Evolutionary conservation across 2,329 filamentous ascomycete species (phyloP).

Genomic region (Aspergillus felis): DNA sequence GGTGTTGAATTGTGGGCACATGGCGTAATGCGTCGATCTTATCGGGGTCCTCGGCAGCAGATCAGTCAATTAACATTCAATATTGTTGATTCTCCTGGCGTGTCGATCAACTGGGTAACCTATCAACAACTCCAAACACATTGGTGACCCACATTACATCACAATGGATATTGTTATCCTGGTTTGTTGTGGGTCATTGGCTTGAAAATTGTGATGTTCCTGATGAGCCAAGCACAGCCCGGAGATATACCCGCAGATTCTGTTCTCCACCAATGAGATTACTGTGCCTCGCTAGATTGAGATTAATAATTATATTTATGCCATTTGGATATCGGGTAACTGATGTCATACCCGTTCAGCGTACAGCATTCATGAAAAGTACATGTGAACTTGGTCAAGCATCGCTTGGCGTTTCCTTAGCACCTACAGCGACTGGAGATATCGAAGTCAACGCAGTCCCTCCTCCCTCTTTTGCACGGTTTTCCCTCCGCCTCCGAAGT

Average conservation of each 20-base stretch:
- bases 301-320: too few relatives aligned
- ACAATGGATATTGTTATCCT: background rate
- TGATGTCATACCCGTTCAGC: too few relatives aligned
- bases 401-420: too few relatives aligned
- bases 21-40: background rate
- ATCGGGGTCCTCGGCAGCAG: background rate
- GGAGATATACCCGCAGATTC: too few relatives aligned
- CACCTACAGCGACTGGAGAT: too few relatives aligned
- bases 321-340: too few relatives aligned
- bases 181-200: background rate
- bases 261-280: background rate
- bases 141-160: background rate
- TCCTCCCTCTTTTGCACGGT: too few relatives aligned
- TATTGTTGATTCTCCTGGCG: background rate
- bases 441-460: too few relatives aligned
- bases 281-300: too few relatives aligned
- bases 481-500: too few relatives aligned
- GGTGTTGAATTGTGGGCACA: background rate
- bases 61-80: background rate
- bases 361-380: too few relatives aligned
- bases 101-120: background rate
- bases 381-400: too few relatives aligned
- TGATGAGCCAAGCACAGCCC: background rate
- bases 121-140: background rate
- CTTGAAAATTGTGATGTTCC: background rate